Evolutionary conservation across 2,329 filamentous ascomycete species (phyloP).

Genomic region (Cadophora malorum): DNA sequence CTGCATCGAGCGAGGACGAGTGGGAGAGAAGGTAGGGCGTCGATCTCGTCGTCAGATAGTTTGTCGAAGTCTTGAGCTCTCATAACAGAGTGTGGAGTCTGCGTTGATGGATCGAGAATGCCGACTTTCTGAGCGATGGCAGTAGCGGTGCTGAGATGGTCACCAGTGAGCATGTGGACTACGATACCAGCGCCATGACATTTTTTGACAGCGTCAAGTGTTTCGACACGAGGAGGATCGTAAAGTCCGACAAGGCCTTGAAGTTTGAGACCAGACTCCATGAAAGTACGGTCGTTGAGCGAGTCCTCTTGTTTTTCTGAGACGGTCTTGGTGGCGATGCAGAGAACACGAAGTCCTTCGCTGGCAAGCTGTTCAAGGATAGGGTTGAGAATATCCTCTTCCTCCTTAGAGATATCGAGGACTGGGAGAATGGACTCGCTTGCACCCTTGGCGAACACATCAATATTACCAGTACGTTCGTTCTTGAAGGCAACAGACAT

Average conservation of each 20-base stretch:
- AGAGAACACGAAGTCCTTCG: conserved; percentile 72
- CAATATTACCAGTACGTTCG: conserved; percentile 46
- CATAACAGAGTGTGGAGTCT: conserved; percentile 57
- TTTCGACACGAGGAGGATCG: conserved; percentile 73
- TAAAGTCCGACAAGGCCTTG: conserved; percentile 76
- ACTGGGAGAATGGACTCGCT: conserved; percentile 62
- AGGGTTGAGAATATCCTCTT: conserved; percentile 54
- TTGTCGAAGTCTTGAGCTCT: conserved; percentile 67
- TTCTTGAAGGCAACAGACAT: conserved; percentile 74
- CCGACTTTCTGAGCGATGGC: conserved; percentile 71
- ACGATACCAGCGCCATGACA: conserved; percentile 67
- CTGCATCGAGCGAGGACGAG: conserved; percentile 74
- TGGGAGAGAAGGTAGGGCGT: conserved; percentile 64
- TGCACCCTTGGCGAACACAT: conserved; percentile 64
- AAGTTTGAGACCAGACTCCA: conserved; percentile 65
- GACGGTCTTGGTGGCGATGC: conserved; percentile 62
- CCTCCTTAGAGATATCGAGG: conserved; percentile 53
- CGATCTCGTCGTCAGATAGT: conserved; percentile 67
- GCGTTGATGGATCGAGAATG: conserved; percentile 53
- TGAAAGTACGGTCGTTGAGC: conserved; percentile 55
- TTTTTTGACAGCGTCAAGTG: conserved; percentile 62
- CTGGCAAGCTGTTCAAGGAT: conserved; percentile 63
- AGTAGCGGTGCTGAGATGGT: conserved; percentile 71
- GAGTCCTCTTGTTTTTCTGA: conserved; percentile 41
- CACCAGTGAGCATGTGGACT: conserved; percentile 74